Base-by-base conservation (phyloP, 208 protist species). In the Crithidia thermophila region DNA sequence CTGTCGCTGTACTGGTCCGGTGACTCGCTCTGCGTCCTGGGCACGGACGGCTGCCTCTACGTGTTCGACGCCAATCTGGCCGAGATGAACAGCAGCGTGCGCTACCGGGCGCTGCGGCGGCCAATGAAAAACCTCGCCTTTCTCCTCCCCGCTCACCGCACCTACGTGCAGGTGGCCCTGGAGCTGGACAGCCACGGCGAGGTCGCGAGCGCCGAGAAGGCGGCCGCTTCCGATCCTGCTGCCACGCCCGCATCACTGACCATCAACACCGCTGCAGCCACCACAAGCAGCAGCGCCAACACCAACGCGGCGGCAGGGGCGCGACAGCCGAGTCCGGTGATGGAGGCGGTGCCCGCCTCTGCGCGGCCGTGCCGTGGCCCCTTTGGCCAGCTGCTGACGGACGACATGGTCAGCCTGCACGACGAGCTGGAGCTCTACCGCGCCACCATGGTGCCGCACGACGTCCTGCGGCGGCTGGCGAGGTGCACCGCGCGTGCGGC, bases 381-480 rank as follows among this genome's bases (percentile, higher is more conserved):
- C 1, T 88, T 91, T 55, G 90, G 90, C 7, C 90, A 95, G 55
- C 49, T 93, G 46, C 69, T 95, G 37, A 76, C 75, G 7, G 60
- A 84, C 21, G 58, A 50, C 46, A 73, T 91, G 53, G 62, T 53
- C 6, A 83, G 78, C 1, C 63, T 90, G n/a, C 28, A 72, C 11
- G 73, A 88, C 23, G 90, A 95, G 75, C 60, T 93, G 45, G 66
- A 82, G 56, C 79, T 95, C 40, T 95, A 95, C 53, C 81, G 67
- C 50, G 53, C 67, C 42, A 90, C 90, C 9, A 95, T 95, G 90
- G 62, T 94, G 45, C 86, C 86, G 25, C 61, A 37, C 27, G 21
- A 75, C 39, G 67, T 84, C 53, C 55, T 37, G 31, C 57, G 58
- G 36, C 78, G 60, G 42, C 57, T 63, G 36, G 47, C 28, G n/a